Percentiles rank a stretch among this genome's conserved stretches.
Evolutionary conservation across 2,329 filamentous ascomycete genomes (phyloP).

Genomic region (Botryotinia convoluta): DNA sequence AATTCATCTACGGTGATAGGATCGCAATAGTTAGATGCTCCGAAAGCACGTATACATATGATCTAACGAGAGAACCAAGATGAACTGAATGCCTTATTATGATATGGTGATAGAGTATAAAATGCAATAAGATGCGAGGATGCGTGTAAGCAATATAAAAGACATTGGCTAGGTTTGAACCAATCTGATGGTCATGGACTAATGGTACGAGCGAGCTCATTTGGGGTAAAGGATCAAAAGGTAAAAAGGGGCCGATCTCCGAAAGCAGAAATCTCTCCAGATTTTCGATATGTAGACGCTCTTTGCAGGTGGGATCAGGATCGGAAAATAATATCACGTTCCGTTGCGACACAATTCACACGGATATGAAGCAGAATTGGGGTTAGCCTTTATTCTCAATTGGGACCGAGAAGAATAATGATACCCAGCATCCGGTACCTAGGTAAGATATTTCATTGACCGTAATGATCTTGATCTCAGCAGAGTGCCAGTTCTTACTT

Average conservation of each 20-base stretch:
- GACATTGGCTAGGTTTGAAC: not conserved
- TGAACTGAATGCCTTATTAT: not conserved
- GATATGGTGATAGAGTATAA: not conserved
- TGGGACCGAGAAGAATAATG: not conserved
- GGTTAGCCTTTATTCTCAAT: not conserved
- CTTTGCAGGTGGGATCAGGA: not conserved
- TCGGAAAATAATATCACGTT: slow-evolving; percentile 13
- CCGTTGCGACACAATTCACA: not conserved
- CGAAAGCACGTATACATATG: not conserved
- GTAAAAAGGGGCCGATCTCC: slow-evolving; percentile 1
- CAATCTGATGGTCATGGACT: not conserved
- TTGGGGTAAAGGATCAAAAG: not conserved
- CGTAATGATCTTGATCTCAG: not conserved
- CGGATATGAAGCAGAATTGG: slow-evolving; percentile 4
- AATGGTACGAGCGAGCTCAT: not conserved
- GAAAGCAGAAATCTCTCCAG: slow-evolving; percentile 6
- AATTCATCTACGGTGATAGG: not conserved
- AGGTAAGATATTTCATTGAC: not conserved
- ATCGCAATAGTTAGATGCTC: not conserved
- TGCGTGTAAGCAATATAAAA: not conserved
- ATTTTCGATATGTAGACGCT: slow-evolving; percentile 8
- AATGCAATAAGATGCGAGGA: not conserved
- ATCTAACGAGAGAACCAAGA: not conserved
- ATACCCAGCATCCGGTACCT: not conserved
- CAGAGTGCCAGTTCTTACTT: not conserved